Percentiles rank a stretch among this genome's conserved stretches.
These are phyloP conservation scores for Penicillium arizonense DNA, from an alignment of 495 filamentous ascomycete genomes.

Conservation along the genomic window DNA sequence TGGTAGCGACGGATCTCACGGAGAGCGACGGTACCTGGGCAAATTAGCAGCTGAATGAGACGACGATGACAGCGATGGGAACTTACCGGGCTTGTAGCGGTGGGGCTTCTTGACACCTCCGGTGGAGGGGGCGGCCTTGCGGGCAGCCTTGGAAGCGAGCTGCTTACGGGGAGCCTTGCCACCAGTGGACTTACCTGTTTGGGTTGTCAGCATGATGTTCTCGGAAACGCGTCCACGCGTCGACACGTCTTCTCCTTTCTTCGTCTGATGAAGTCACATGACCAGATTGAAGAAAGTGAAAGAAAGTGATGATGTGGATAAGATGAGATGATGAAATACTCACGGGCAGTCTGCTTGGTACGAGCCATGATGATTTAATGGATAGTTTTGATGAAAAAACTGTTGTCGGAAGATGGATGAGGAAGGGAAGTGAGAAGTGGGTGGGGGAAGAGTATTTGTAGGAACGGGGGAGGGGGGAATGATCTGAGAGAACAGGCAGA, in stretches of 20 bases:
- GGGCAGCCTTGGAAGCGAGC: conserved; percentile 83
- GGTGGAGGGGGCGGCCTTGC: conserved; percentile 73
- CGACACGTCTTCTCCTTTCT: neutral
- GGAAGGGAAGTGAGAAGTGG: conserved; percentile 50
- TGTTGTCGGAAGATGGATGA: conserved; percentile 43
- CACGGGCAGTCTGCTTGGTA: conserved; percentile 99
- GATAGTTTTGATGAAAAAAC: conserved; percentile 42
- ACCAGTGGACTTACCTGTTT: conserved; percentile 88
- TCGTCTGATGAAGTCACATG: neutral
- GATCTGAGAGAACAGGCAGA: conserved; percentile 34
- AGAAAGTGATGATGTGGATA: neutral
- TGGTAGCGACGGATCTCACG: conserved; percentile 99
- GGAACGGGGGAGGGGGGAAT: conserved; percentile 35
- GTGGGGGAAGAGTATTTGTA: conserved; percentile 53
- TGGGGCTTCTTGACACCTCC: conserved; percentile 99
- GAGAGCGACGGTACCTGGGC: conserved; percentile 94
- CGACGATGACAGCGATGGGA: conserved; percentile 2
- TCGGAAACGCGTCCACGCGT: conserved; percentile 20
- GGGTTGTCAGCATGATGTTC: conserved; percentile 39
- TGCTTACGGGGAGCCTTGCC: conserved; percentile 99
- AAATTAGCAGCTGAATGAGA: conserved; percentile 27
- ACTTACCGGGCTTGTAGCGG: conserved; percentile 97
- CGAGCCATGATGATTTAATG: conserved; percentile 78
- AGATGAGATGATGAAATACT: conserved; percentile 34
- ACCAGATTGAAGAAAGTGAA: conserved; percentile 17